A percentile compares a stretch with the other conserved stretches of the same genome.
Conservation (phyloP, 441 rosid genomes). For the Iberis amara region DNA sequence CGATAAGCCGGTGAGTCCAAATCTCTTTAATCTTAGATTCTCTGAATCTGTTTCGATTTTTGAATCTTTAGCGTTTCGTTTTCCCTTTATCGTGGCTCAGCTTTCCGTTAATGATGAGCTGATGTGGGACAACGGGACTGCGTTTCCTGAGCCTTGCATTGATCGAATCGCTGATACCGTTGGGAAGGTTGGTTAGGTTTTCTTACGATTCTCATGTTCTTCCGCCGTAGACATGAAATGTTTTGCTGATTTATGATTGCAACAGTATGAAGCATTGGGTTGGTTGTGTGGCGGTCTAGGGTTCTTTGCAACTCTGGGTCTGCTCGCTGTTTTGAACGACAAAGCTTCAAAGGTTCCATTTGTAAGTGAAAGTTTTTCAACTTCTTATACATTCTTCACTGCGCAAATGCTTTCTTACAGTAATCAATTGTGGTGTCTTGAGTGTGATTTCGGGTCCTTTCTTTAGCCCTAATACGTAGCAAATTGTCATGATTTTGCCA, state of each 20-base stretch:
- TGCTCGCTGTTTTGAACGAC: conserved; percentile 70
- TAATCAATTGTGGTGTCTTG: neutral
- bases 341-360: conserved; percentile 86
- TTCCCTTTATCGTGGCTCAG: conserved; percentile 29
- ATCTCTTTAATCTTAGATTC: neutral
- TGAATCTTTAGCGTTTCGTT: neutral
- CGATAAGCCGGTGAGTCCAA: conserved; percentile 63
- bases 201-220: neutral
- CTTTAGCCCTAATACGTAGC: too few relatives aligned
- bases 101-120: conserved; percentile 84
- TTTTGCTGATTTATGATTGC: neutral
- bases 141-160: conserved; percentile 83
- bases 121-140: conserved; percentile 86
- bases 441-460: neutral
- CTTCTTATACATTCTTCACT: neutral
- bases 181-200: conserved; percentile 55
- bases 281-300: conserved; percentile 95
- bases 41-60: neutral
- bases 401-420: neutral
- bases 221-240: neutral
- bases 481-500: neutral
- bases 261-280: conserved; percentile 86
- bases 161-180: conserved; percentile 97
- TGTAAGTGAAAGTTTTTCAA: conserved; percentile 40
- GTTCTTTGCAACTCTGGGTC: conserved; percentile 64